Evolutionary conservation across 2,329 filamentous ascomycete genomes (phyloP), one percentile per base, ranked within the genome.

Genomic region (Sarocladium strictum): DNA sequence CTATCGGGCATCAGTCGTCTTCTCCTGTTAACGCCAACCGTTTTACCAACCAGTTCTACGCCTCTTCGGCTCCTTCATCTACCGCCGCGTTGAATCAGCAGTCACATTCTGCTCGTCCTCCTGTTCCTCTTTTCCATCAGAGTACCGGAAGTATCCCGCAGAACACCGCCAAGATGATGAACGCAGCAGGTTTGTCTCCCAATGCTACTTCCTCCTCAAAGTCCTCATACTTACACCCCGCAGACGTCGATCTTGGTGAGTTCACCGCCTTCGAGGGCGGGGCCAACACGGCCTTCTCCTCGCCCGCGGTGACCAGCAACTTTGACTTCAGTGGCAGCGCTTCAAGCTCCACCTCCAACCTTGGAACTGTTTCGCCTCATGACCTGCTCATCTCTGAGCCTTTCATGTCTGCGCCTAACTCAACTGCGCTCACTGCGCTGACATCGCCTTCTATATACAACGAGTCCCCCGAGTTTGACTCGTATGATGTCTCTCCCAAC

Each of bases 381-480:
- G 90, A 96, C 64, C 77, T 96, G 60, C 73, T 87, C 61, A 76
- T 92, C 62, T 81, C 84, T 61, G 83, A 89, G 64, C 76, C 80
- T 56, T 83, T 84, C 64, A 76, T 83, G 66, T 95, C 90, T 58
- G 84, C 90, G 35, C 91, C 91, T 27, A 89, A 89, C 65, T 96
- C 91, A 2, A 80, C 86, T 47, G 85, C 89, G 32, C 84, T 94
- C 66, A 96, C 91, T 33, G 85, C 90, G 59, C 67, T 96, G 70
- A 96, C 90, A 55, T 94, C 91, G 57, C 91, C 91, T 43, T 89
- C 87, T n/a, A 77, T 84, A 55, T 86, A 84, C 64, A 81, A 88
- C 65, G 88, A 86, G 63, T 95, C 90, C 53, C 90, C 90, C 11
- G 86, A 84, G 56, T 85, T 86, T 64, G 85, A 89, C 62, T 80